Evolutionary conservation across 139 green algal species (phyloP), one percentile per base, ranked within the genome.

Genomic region (Chlamydomonas applanata): DNA sequence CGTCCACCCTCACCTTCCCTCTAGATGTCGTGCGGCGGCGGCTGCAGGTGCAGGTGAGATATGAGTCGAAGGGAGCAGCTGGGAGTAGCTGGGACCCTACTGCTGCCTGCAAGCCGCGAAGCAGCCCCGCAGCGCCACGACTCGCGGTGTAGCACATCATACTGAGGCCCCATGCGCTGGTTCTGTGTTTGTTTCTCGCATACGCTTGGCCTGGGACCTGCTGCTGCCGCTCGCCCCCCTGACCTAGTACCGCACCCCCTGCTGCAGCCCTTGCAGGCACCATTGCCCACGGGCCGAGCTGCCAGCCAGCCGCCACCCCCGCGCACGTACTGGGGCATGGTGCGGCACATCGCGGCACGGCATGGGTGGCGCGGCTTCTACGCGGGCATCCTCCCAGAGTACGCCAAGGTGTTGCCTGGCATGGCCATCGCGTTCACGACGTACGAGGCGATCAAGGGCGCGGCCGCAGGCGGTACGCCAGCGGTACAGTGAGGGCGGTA

Each of bases 361-460:
- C 32, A 54, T 25, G 90, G 92, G 4, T 44, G 89, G 40, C 20
- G 40, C 0, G 93, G 89, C 24, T 89, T 98, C 63, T 98, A 97
- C 70, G 46, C 80, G 0, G 93, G 94, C 69, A 95, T 98, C 54
- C 36, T 95, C 0, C 86, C 93, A 0, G 94, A 98, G 77, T 98
- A 97, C 73, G 87, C 80, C 79, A 98, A 98, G 78, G 93, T 96
- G 32, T 52, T 97, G 22, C 93, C 93, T 0, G 93, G 93, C 1
- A 94, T 98, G 36, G 90, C 91, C 30, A 95, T 98, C 44, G 91
- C 91, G 3, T 98, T 96, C 74, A 89, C 88, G 52, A 89, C 83
- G 0, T 98, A 98, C 57, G 93, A 98, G 67, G 46, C 74, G 29
- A 76, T 90, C 30, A 94, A 93, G 74, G 34, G n/a, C n/a, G n/a